Evolutionary conservation across 176 grass and related monocot species (phyloP), one percentile per base, ranked within the genome.

Genomic region (Microstegium vimineum): DNA sequence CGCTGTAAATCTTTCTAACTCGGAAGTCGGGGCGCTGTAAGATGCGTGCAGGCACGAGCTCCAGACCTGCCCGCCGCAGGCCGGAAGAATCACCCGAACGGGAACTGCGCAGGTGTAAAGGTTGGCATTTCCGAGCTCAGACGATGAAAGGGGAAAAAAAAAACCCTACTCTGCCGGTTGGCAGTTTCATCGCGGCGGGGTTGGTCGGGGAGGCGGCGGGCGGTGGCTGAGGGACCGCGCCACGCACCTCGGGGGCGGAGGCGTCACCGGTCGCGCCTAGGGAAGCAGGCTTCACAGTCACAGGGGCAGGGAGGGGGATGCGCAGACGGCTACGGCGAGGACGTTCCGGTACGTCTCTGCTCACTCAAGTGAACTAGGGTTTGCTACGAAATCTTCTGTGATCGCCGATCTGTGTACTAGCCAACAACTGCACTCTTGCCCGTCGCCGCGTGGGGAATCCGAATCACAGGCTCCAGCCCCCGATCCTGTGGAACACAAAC

Each of bases 41-140:
- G 43, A 66, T 65, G 56, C 16, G 87, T 82, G 77, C 87, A 90
- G 20, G 80, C 66, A 13, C 62, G 14, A 65, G 11, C 41, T 42
- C 41, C 11, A 7, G 35, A 8, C 8, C 8, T 40, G 37, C 7
- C 36, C 36, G 36, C 38, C 38, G 38, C 38, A 42, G 41, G 41
- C 41, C 41, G 41, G 41, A 42, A 0, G 12, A 13, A 45, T 14
- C 42, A 45, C 3, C 12, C 12, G 0, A 45, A 45, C 13, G 13
- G 42, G 12, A 45, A 3, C 42, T 45, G 42, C 42, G 3, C 42
- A 41, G 1, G 9, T 41, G 38, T 10, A 41, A 10, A 41, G 37
- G 38, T 11, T n/a, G n/a, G n/a, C n/a, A n/a, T 5, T 11, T 42
- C 41, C 10, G 41, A 13, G 4, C 16, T 52, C 51, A 20, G 51